Evolutionary conservation across 1,284 basidiomycete genomes (phyloP).

Genomic region (Puccinia triticina): DNA sequence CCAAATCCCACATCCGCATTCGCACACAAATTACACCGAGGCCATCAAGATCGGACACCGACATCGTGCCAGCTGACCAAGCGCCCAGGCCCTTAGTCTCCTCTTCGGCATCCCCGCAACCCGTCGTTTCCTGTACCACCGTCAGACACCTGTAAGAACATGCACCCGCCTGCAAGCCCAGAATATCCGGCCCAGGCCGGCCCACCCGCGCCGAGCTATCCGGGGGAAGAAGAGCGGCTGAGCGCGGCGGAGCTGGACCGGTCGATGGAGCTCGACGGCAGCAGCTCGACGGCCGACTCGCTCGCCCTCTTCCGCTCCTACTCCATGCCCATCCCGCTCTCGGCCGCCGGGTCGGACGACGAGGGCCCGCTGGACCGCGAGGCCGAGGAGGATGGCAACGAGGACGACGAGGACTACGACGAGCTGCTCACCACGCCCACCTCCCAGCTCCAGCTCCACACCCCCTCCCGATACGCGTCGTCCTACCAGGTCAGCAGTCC

Average conservation of each 20-base stretch:
- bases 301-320: conserved; percentile 33
- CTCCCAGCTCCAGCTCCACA: conserved; percentile 8
- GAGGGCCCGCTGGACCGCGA: neutral
- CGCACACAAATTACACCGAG: too few species aligned
- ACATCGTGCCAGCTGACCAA: too few species aligned
- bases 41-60: too few species aligned
- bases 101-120: too few species aligned
- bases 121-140: neutral
- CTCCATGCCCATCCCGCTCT: conserved; percentile 27
- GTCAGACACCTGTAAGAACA: neutral
- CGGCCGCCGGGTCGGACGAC: neutral
- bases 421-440: conserved; percentile 2
- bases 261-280: conserved; percentile 6
- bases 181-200: neutral
- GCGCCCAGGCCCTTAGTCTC: too few species aligned
- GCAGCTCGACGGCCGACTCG: neutral
- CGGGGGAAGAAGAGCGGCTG: neutral
- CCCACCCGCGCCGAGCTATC: neutral
- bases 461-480: neutral
- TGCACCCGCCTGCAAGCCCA: neutral
- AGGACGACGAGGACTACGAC: conserved; percentile 34
- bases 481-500: neutral
- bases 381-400: neutral
- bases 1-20: neutral
- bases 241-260: neutral